phyloP scores from a whole-genome alignment of 345 rosid species.

The Alliaria petiolata region DNA sequence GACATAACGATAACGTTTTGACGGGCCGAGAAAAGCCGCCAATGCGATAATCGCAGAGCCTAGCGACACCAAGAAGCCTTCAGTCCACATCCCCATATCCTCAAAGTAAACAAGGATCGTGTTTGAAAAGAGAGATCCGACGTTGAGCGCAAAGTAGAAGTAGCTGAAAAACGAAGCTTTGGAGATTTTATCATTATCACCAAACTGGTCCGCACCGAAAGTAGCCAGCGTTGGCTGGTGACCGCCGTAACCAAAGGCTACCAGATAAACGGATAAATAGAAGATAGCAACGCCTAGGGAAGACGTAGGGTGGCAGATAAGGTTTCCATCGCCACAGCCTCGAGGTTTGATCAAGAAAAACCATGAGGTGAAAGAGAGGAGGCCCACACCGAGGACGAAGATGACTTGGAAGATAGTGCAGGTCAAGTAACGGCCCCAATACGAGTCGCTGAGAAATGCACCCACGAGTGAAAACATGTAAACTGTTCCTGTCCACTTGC shows the following conservation, averaged over 20 bases:
- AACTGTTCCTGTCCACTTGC: conserved; percentile 96
- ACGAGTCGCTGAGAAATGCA: conserved; percentile 93
- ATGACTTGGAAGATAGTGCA: conserved; percentile 33
- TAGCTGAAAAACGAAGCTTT: conserved; percentile 66
- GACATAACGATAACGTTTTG: conserved; percentile 43
- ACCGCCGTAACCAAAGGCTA: conserved; percentile 91
- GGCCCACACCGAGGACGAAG: conserved; percentile 41
- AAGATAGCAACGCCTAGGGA: conserved; percentile 42
- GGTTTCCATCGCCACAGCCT: conserved; percentile 64
- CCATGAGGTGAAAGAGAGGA: conserved; percentile 59
- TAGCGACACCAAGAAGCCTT: conserved; percentile 60
- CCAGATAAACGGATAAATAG: conserved; percentile 60
- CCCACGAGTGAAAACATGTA: conserved; percentile 80
- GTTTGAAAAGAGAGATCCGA: conserved; percentile 72
- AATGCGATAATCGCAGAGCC: conserved; percentile 56
- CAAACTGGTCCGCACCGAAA: conserved; percentile 83
- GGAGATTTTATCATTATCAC: conserved; percentile 35
- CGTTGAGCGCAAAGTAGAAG: conserved; percentile 73
- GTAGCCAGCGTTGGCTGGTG: conserved; percentile 90
- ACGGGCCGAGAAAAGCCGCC: conserved; percentile 37
- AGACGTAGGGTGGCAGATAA: conserved; percentile 41
- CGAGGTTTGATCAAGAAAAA: conserved; percentile 59
- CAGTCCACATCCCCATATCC: conserved; percentile 61
- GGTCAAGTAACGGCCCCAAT: conserved; percentile 91
- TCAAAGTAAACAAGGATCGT: conserved; percentile 70